Evolutionary conservation across 352 stramenopile species (phyloP).

Genomic region (Thalassiosira oceanica): DNA sequence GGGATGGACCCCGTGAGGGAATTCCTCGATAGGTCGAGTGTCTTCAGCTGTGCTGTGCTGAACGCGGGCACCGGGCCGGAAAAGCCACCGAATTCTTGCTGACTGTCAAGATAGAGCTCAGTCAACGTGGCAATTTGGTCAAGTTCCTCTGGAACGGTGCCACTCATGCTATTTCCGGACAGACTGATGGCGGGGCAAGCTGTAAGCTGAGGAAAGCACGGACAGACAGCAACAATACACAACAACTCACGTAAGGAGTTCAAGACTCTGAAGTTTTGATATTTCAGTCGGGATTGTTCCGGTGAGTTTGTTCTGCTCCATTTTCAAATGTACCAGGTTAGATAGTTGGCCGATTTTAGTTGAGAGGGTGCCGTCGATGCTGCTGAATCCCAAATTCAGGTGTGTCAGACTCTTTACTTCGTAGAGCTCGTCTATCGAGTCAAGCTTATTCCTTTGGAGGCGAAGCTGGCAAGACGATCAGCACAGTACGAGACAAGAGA

Average conservation of each 20-base stretch:
- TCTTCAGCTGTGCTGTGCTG: slow-evolving; percentile 32
- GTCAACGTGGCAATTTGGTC: slow-evolving; percentile 39
- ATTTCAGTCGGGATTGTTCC: slow-evolving; percentile 46
- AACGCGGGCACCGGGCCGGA: slow-evolving; percentile 51
- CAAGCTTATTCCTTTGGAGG: too few relatives aligned
- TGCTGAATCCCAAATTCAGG: too few relatives aligned
- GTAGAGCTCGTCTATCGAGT: slow-evolving; percentile 51
- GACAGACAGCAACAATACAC: neutral
- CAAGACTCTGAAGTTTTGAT: slow-evolving; percentile 28
- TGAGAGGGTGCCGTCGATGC: slow-evolving; percentile 50
- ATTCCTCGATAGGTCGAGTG: slow-evolving; percentile 52
- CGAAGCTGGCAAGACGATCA: too few relatives aligned
- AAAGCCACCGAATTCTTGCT: slow-evolving; percentile 59
- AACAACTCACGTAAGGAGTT: slow-evolving; percentile 27
- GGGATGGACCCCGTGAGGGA: slow-evolving; percentile 49
- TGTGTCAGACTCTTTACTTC: slow-evolving; percentile 29
- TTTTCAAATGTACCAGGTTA: slow-evolving; percentile 56
- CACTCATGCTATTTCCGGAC: slow-evolving; percentile 41
- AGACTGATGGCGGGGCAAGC: slow-evolving; percentile 2
- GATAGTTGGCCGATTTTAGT: slow-evolving; percentile 55
- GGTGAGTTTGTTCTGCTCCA: slow-evolving; percentile 47
- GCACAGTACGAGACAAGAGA: neutral
- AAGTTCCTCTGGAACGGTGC: slow-evolving; percentile 46
- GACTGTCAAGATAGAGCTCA: slow-evolving; percentile 38
- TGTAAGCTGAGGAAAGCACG: slow-evolving; percentile 2